Evolutionary conservation across 768 basidiomycete species (phyloP).

Genomic region (Asterophora parasitica): DNA sequence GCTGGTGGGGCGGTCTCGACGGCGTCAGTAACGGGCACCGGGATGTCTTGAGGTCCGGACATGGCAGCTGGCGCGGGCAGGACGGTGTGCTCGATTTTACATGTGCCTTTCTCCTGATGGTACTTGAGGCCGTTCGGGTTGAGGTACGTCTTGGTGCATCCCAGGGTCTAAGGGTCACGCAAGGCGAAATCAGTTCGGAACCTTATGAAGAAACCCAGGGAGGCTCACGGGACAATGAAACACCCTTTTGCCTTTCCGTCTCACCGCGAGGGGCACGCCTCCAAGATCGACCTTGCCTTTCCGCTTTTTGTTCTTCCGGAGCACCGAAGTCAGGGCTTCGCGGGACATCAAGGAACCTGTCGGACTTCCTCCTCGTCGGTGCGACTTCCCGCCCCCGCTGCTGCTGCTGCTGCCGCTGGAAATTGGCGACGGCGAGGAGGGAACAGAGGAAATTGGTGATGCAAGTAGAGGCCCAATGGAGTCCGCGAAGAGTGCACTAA

Average conservation of each 20-base stretch:
- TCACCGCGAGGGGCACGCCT: not conserved
- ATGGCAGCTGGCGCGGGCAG: too few relatives aligned
- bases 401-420: not conserved
- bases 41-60: too few relatives aligned
- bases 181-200: not conserved
- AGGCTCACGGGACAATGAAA: conserved; percentile 46
- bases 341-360: too few relatives aligned
- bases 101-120: conserved; percentile 63
- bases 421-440: not conserved
- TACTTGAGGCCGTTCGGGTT: conserved; percentile 68
- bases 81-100: conserved; percentile 34
- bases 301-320: not conserved
- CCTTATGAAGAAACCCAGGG: not conserved
- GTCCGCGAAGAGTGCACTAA: not conserved
- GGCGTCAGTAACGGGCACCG: too few relatives aligned
- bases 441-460: not conserved
- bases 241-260: conserved; percentile 35
- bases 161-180: conserved; percentile 27
- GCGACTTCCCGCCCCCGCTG: not conserved
- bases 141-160: conserved; percentile 60
- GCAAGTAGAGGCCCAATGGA: not conserved
- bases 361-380: too few relatives aligned
- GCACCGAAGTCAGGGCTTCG: not conserved
- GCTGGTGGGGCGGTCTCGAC: too few relatives aligned
- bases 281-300: conserved; percentile 4